Evolutionary conservation across 768 basidiomycete genomes (phyloP), one percentile per base, ranked within the genome.

Genomic region (Calocera viscosa): DNA sequence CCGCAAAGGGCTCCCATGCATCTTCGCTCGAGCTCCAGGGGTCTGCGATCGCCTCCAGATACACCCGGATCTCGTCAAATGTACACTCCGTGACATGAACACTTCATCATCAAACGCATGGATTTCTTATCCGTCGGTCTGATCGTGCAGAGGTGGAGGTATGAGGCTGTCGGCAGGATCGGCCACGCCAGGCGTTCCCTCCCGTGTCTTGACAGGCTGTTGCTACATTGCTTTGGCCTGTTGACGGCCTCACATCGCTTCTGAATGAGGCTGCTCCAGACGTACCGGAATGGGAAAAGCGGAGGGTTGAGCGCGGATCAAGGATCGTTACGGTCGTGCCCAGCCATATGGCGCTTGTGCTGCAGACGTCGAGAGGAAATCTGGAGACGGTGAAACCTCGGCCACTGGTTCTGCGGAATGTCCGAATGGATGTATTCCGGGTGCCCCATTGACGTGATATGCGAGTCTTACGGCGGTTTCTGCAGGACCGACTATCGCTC

Each of bases 331-430:
- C 88, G 0, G 89, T 88, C 14, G 87, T 96, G 0, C 88, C 94
- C 0, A 92, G 87, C 67, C 78, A 85, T 8, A 97, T 94, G 91
- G 86, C 83, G 71, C 76, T 99, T 35, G 90, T 98, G 0, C 78
- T 99, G 11, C 96, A 99, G 77, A 98, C 97, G 95, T 95, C 95
- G 0, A 79, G 96, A 70, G 96, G 96, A 0, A 98, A 98, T 76
- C 73, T 99, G 68, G 96, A 99, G 78, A 97, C 93, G 0, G 87
- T 99, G 65, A 91, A 89, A 71, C 96, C 96, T 1, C 81, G 96
- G 49, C 90, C 94, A 14, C 76, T 99, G 71, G 94, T 97, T 19
- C 85, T 96, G 80, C 83, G 87, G 67, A 87, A 91, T 2, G 87
- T 98, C 1, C 82, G 83, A 64, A 79, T 83, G 64, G 89, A 82